Conservation (phyloP, 352 stramenopile genomes). For the Globisporangium canariense region DNA sequence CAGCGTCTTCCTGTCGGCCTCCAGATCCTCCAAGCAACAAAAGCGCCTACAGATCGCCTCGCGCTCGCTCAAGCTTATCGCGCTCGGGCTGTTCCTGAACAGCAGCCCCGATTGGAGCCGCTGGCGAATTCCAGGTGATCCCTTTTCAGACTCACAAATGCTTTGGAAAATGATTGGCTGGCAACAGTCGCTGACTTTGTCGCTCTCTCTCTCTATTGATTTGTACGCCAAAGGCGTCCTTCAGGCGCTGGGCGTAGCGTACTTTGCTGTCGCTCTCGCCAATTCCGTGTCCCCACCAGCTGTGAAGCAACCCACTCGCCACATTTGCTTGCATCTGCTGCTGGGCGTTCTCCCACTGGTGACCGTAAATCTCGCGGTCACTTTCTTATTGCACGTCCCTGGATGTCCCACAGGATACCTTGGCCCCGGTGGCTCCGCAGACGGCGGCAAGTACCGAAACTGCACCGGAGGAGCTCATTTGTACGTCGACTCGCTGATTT, state of each 20-base stretch:
- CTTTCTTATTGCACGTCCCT: slow-evolving; percentile 49
- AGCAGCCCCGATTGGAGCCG: slow-evolving; percentile 48
- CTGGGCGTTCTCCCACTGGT: slow-evolving; percentile 34
- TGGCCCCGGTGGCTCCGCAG: slow-evolving; percentile 53
- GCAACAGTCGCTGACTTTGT: neutral
- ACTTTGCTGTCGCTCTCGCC: slow-evolving; percentile 29
- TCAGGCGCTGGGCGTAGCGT: slow-evolving; percentile 57
- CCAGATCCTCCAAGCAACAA: neutral
- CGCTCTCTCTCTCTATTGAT: neutral
- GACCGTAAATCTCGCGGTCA: slow-evolving; percentile 47
- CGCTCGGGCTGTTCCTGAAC: slow-evolving; percentile 70
- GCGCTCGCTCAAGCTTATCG: slow-evolving; percentile 49
- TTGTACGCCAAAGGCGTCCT: slow-evolving; percentile 43
- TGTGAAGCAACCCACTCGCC: neutral
- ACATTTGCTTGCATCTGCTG: slow-evolving; percentile 23
- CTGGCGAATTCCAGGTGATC: slow-evolving; percentile 64
- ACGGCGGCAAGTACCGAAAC: slow-evolving; percentile 38
- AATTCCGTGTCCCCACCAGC: slow-evolving; percentile 11
- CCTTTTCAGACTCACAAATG: neutral
- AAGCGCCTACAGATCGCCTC: slow-evolving; percentile 14
- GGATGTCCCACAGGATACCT: slow-evolving; percentile 75
- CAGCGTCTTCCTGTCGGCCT: slow-evolving; percentile 30
- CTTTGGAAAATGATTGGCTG: neutral
- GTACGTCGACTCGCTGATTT: slow-evolving; percentile 60
- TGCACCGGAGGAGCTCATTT: slow-evolving; percentile 82